Evolutionary conservation across 495 filamentous ascomycete genomes (phyloP).

Genomic region (Neurospora pannonica): DNA sequence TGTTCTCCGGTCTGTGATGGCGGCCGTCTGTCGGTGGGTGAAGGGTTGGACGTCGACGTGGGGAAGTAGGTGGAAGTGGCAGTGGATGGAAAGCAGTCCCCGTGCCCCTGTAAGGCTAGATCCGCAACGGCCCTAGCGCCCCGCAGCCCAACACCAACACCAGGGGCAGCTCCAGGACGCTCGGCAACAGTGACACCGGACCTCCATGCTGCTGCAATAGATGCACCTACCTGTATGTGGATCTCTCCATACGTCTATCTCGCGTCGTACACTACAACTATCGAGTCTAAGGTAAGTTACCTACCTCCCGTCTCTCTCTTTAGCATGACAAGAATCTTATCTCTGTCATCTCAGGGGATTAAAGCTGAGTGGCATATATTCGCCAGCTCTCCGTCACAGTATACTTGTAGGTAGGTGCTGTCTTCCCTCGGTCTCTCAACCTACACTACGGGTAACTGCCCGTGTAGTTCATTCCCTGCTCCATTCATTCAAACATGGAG

Average conservation of each 20-base stretch:
- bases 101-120: neutral
- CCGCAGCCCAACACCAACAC: neutral
- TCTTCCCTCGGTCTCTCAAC: neutral
- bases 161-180: neutral
- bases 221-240: neutral
- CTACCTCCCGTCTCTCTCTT: neutral
- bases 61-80: neutral
- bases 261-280: neutral
- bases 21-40: neutral
- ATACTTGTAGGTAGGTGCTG: neutral
- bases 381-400: neutral
- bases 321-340: neutral
- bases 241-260: neutral
- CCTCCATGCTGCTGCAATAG: neutral
- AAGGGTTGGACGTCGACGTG: neutral
- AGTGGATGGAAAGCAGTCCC: neutral
- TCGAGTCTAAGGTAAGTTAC: neutral
- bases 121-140: neutral
- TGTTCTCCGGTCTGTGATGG: neutral
- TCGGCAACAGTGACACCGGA: neutral
- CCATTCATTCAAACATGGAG: neutral
- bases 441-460: neutral
- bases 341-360: neutral
- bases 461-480: neutral
- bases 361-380: neutral